A percentile compares a stretch with the other conserved stretches of the same genome.
Evolutionary conservation across 495 filamentous ascomycete species (phyloP).

Genomic region (Talaromyces adpressus): DNA sequence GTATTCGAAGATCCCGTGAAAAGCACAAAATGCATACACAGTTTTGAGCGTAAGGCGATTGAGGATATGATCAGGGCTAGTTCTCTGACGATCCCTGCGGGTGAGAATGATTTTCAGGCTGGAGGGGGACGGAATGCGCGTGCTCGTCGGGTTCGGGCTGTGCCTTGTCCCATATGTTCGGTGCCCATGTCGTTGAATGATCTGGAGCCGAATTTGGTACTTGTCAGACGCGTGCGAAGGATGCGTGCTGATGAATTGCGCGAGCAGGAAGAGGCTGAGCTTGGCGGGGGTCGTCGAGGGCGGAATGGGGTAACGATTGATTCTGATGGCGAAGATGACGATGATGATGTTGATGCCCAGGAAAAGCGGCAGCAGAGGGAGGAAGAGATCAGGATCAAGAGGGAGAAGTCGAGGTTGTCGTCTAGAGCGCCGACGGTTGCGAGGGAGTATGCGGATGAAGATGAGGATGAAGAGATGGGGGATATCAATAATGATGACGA

Average conservation of each 20-base stretch:
- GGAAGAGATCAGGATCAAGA: constrained; percentile 14
- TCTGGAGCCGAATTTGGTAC: constrained; percentile 33
- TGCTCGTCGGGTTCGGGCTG: constrained; percentile 17
- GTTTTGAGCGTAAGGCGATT: constrained; percentile 72
- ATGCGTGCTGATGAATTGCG: constrained; percentile 25
- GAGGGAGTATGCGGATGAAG: not conserved
- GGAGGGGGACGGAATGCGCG: constrained; percentile 15
- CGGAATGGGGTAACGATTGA: constrained; percentile 19
- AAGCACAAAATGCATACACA: constrained; percentile 74
- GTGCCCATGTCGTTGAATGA: constrained; percentile 31
- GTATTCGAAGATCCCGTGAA: constrained; percentile 66
- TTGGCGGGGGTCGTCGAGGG: constrained; percentile 9
- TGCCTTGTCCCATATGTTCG: constrained; percentile 46
- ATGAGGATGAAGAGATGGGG: constrained; percentile 2
- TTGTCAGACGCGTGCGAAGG: constrained; percentile 33
- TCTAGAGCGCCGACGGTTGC: not conserved
- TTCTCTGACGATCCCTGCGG: constrained; percentile 16
- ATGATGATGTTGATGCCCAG: constrained; percentile 12
- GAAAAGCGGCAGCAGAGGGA: constrained; percentile 8
- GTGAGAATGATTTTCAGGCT: constrained; percentile 8
- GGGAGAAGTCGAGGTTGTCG: constrained; percentile 12
- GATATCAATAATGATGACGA: not conserved
- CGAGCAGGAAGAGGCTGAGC: constrained; percentile 29
- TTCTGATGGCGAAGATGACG: constrained; percentile 19
- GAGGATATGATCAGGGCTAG: constrained; percentile 49